Evolutionary conservation across 108 stramenopile genomes (phyloP).

Genomic region (Pseudonitzschia delicatissima): DNA sequence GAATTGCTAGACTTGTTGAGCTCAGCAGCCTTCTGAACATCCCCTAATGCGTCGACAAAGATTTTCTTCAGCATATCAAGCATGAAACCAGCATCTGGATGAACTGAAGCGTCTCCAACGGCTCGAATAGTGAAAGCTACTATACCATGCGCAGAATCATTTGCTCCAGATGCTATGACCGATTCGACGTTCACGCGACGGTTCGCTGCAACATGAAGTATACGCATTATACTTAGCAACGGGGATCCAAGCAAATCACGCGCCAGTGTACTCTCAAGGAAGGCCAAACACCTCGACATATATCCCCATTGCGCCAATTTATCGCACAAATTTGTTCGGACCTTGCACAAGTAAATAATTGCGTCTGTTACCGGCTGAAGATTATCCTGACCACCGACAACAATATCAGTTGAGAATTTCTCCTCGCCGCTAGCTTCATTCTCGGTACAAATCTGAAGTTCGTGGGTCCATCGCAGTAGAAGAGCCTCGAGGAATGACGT

Average conservation of each 20-base stretch:
- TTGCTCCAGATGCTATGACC: constrained; percentile 29
- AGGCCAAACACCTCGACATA: constrained; percentile 35
- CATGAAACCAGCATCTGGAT: constrained; percentile 62
- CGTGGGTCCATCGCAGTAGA: constrained; percentile 54
- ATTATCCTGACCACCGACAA: constrained; percentile 28
- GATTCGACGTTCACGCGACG: constrained; percentile 54
- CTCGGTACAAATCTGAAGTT: constrained; percentile 41
- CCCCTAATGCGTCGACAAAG: constrained; percentile 54
- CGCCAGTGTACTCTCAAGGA: constrained; percentile 31
- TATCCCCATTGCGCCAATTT: constrained; percentile 65
- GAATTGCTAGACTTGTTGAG: neutral
- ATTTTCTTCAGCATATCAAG: constrained; percentile 56
- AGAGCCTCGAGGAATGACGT: constrained; percentile 59
- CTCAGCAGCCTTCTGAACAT: constrained; percentile 33
- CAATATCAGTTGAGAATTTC: constrained; percentile 9
- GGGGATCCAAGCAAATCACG: constrained; percentile 40
- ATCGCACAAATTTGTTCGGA: constrained; percentile 47
- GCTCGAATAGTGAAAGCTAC: constrained; percentile 41
- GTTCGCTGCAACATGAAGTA: constrained; percentile 56
- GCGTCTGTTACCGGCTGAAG: constrained; percentile 59
- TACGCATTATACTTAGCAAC: constrained; percentile 44
- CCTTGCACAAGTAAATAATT: constrained; percentile 57
- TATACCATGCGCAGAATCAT: constrained; percentile 36
- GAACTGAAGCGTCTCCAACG: constrained; percentile 31
- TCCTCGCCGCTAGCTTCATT: constrained; percentile 18